Base-by-base conservation (phyloP, 805 yeast species). In the Suhomyces pyralidae region DNA sequence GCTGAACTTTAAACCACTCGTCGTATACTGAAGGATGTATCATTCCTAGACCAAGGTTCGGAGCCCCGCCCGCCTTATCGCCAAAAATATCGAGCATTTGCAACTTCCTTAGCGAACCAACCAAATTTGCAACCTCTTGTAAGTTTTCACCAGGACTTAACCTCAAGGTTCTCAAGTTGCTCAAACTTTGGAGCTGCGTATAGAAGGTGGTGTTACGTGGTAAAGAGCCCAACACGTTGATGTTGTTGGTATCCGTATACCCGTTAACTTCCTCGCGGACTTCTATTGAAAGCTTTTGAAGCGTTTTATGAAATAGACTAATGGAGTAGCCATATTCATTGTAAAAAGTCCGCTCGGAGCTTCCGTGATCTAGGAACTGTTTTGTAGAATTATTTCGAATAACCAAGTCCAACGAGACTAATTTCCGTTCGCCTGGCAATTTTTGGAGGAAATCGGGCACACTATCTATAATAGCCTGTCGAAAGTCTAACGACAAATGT, bases 1-100 rank as follows among this genome's bases (percentile, higher is more conserved):
- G 83, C 57, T 80, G 82, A 2, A 82, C 81, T 51, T 80, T 71
- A 54, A 73, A 72, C 86, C 86, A 82, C 53, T 78, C 80, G 61
- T 82, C 86, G 60, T 74, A 76, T 3, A 82, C 69, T 4, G 81
- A 80, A 9, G 82, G 82, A 59, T 81, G 81, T 2, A 72, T 68
- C 64, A 76, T 79, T 12, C 81, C 84, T 20, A 80, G 64, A 0
- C 85, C 86, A 70, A 78, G 63, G 56, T 80, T 78, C 19, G 84
- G 85, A 1, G 78, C 70, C 1, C 82, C 82, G 1, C 83, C 81
- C 0, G 85, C 77, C 22, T 76, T 73, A 17, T 76, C 61, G 0
- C 85, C 85, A 49, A 77, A 73, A 2, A 82, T 62, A 61, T 80
- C 80, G 7, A 82, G 59, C 30, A 62, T 68, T 15, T 57, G 49